These are phyloP conservation scores for Phaseolus lunatus DNA, from an alignment of 306 rosid genomes.

Conservation along the genomic window DNA sequence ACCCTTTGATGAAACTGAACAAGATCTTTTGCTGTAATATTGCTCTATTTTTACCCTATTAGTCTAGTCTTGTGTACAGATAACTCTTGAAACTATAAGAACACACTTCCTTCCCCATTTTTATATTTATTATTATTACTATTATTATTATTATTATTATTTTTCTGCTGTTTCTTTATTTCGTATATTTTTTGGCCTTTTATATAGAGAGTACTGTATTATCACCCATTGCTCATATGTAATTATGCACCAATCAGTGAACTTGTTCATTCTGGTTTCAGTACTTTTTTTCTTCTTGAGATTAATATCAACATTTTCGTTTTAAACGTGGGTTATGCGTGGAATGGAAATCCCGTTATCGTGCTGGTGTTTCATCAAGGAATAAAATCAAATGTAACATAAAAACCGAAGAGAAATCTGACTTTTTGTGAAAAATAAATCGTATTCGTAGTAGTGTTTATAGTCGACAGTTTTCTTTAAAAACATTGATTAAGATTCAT, in stretches of 20 bases:
- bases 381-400: too few species aligned
- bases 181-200: background rate
- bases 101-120: background rate
- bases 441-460: too few species aligned
- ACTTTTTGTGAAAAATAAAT: too few species aligned
- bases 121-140: slow-evolving; percentile 12
- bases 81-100: slow-evolving; percentile 46
- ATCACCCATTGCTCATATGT: slow-evolving; percentile 25
- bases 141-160: too few species aligned
- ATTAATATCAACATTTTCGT: background rate
- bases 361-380: too few species aligned
- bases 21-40: slow-evolving; percentile 41
- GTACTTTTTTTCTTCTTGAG: too few species aligned
- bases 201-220: background rate
- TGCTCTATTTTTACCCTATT: slow-evolving; percentile 28
- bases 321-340: too few species aligned
- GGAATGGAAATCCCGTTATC: too few species aligned
- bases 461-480: too few species aligned
- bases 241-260: slow-evolving; percentile 18
- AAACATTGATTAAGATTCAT: too few species aligned
- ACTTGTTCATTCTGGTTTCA: slow-evolving; percentile 18
- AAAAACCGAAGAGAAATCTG: too few species aligned
- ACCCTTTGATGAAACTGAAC: slow-evolving; percentile 48
- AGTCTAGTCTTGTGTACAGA: slow-evolving; percentile 49
- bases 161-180: background rate